Evolutionary conservation across 2,329 filamentous ascomycete species (phyloP).

Genomic region (Apiospora malaysiana): DNA sequence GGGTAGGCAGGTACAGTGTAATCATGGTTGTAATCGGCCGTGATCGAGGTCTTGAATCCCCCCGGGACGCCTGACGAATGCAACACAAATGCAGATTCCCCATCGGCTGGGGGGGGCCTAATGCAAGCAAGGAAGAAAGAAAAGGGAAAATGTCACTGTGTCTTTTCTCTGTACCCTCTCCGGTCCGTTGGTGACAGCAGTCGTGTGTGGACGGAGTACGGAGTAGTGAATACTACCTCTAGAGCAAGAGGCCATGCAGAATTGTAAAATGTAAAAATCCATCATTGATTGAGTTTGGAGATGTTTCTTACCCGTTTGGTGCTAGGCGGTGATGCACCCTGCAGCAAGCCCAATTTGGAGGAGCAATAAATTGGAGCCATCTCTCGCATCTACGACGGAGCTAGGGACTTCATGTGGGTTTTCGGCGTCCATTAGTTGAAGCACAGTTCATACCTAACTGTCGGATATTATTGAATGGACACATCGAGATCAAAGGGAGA

Average conservation of each 20-base stretch:
- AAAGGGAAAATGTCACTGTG: not conserved
- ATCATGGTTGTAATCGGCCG: not conserved
- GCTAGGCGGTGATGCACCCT: slow-evolving; percentile 10
- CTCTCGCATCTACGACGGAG: slow-evolving; percentile 12
- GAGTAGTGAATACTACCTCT: too few relatives aligned
- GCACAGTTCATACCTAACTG: slow-evolving; percentile 12
- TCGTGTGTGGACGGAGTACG: not conserved
- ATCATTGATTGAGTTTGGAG: slow-evolving; percentile 4
- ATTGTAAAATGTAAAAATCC: slow-evolving; percentile 5
- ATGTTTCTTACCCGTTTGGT: slow-evolving; percentile 1
- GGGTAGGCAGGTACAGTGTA: not conserved
- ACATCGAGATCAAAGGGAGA: slow-evolving; percentile 15
- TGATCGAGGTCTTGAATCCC: slow-evolving; percentile 14
- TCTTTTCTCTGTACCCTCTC: not conserved
- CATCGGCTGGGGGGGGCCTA: slow-evolving; percentile 1
- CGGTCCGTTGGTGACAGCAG: not conserved
- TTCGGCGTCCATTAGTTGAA: slow-evolving; percentile 1
- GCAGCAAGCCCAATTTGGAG: slow-evolving; percentile 19
- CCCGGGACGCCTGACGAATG: not conserved
- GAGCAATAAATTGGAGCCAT: slow-evolving; percentile 17
- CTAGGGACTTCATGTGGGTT: slow-evolving; percentile 9
- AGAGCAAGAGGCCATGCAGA: not conserved
- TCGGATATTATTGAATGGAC: slow-evolving; percentile 13
- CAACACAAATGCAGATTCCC: slow-evolving; percentile 10
- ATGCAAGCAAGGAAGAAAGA: not conserved